These are phyloP conservation scores for Quercus parvula DNA, from an alignment of 306 rosid species.

Conservation along the genomic window DNA sequence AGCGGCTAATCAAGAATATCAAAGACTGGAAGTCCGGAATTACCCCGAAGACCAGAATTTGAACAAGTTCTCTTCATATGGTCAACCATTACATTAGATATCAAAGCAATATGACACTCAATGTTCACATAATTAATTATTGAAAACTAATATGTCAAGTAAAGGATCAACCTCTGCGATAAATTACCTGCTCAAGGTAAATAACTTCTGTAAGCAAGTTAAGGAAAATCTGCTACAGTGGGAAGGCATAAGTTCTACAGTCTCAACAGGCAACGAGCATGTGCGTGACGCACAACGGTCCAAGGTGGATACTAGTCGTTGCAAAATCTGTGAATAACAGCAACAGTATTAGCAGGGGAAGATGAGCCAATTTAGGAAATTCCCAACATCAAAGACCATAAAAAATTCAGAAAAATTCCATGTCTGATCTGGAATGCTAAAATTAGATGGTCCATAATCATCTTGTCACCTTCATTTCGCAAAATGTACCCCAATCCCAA, in stretches of 20 bases:
- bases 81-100: background rate
- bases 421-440: too few relatives aligned
- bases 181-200: slow-evolving; percentile 85
- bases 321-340: slow-evolving; percentile 59
- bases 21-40: background rate
- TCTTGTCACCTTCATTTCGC: background rate
- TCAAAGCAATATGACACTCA: slow-evolving; percentile 6
- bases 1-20: background rate
- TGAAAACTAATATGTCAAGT: slow-evolving; percentile 4
- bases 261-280: slow-evolving; percentile 87
- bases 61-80: background rate
- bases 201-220: slow-evolving; percentile 86
- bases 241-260: slow-evolving; percentile 88
- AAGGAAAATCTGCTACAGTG: slow-evolving; percentile 94
- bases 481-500: background rate
- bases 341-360: slow-evolving; percentile 5
- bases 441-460: background rate
- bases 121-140: slow-evolving; percentile 1
- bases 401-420: too few relatives aligned
- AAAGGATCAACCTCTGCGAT: slow-evolving; percentile 7
- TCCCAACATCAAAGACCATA: too few relatives aligned
- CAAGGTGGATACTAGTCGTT: slow-evolving; percentile 73
- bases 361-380: too few relatives aligned
- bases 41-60: slow-evolving; percentile 13
- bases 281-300: slow-evolving; percentile 97